Evolutionary conservation across 2,329 filamentous ascomycete species (phyloP), one percentile per base, ranked within the genome.

Genomic region (Aspergillus sp.): DNA sequence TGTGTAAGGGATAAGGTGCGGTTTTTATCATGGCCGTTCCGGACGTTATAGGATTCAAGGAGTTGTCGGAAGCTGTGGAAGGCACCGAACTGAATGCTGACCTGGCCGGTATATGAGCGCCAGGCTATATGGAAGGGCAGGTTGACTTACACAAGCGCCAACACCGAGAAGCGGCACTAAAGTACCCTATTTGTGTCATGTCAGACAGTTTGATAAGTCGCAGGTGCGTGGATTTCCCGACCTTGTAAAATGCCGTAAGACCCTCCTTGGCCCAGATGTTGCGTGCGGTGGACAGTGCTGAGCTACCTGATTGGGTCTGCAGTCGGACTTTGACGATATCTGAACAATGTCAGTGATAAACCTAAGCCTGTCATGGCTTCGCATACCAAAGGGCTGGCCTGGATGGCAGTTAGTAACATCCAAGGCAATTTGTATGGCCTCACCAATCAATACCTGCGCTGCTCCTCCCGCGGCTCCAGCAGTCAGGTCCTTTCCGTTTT

Each of bases 291-390:
- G 86, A 76, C 35, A 91, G 69, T 40, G 91, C 90, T 47, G 79
- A 82, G 10, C 36, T 41, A 78, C 75, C 75, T 94, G 91, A 54
- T 85, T 79, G 30, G 76, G 91, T 96, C 68, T 97, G 91, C 33
- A 97, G 79, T 41, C 91, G 86, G 59, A 97, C 91, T 72, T 96
- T 96, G 73, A 97, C 84, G 50, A 95, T 95, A 73, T 95, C 90
- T 77, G 82, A 83, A 10, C 79, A 79, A 63, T 82, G 79, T n/a
- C n/a, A n/a, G n/a, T n/a, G n/a, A n/a, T n/a, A n/a, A n/a, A n/a
- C n/a, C n/a, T n/a, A n/a, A n/a, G n/a, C n/a, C n/a, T n/a, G n/a
- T n/a, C n/a, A n/a, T n/a, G n/a, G n/a, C n/a, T n/a, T n/a, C n/a
- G n/a, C n/a, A n/a, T n/a, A n/a, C n/a, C n/a, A n/a, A n/a, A n/a